A percentile compares a stretch with the other conserved stretches of the same genome.
Conservation (phyloP, 257 asterid genomes). For the Ballota nigra region DNA sequence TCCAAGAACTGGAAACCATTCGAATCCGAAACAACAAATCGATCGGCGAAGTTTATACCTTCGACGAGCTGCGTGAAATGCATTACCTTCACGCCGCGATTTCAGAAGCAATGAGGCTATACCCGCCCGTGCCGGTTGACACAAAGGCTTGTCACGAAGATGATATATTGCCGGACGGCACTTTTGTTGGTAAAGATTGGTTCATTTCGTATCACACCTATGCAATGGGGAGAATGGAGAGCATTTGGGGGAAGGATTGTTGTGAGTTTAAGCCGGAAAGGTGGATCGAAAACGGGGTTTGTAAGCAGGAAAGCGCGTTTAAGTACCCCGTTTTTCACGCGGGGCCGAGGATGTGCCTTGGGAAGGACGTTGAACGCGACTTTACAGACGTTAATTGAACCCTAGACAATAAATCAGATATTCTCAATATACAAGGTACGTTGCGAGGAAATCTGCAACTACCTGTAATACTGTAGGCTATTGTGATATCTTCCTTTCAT, state of each 20-base stretch:
- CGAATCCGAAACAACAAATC: constrained; percentile 28
- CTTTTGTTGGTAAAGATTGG: constrained; percentile 59
- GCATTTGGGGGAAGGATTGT: constrained; percentile 80
- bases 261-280: constrained; percentile 78
- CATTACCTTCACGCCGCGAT: constrained; percentile 85
- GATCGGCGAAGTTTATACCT: constrained; percentile 38
- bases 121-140: constrained; percentile 85
- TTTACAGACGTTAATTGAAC: no score
- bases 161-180: constrained; percentile 85
- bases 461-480: no score
- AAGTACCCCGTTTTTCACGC: constrained; percentile 79
- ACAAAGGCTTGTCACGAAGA: constrained; percentile 51
- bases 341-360: constrained; percentile 86
- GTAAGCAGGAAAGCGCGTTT: constrained; percentile 56
- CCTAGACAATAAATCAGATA: no score
- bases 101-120: constrained; percentile 80
- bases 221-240: constrained; percentile 91
- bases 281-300: constrained; percentile 80
- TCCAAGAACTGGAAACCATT: constrained; percentile 42
- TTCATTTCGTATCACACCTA: constrained; percentile 55
- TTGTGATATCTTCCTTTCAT: no score
- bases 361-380: no score
- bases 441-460: no score
- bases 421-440: no score
- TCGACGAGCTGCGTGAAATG: constrained; percentile 77